Percentiles rank a stretch among this genome's conserved stretches.
phyloP scores from a whole-genome alignment of 2,329 filamentous ascomycete species.

The Harringtonia lauricola region DNA sequence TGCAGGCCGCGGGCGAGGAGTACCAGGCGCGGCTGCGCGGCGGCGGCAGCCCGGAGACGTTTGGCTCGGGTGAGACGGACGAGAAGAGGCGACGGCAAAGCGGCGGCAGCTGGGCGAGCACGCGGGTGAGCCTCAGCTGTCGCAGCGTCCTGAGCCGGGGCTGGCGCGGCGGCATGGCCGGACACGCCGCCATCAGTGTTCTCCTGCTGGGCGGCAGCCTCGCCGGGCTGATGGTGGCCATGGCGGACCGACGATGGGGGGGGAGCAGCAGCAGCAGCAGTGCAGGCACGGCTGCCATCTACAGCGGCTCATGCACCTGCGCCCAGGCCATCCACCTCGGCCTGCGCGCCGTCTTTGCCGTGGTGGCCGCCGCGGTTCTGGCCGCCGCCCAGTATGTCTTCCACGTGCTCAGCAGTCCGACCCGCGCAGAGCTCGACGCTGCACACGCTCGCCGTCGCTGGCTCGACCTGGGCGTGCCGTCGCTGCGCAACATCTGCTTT shows the following conservation, averaged over 20 bases:
- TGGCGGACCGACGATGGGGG: too few species aligned
- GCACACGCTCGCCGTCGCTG: constrained; percentile 34
- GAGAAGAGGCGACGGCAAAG: too few species aligned
- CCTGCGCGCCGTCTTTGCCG: constrained; percentile 32
- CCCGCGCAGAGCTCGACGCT: constrained; percentile 32
- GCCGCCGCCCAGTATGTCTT: constrained; percentile 41
- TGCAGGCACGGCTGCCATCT: constrained; percentile 14
- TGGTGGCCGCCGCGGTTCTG: constrained; percentile 30
- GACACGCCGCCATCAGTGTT: constrained; percentile 30
- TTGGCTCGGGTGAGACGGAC: too few species aligned
- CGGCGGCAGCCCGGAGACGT: too few species aligned
- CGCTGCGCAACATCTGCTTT: constrained; percentile 34
- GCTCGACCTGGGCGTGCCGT: constrained; percentile 44
- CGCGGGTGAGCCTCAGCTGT: neutral
- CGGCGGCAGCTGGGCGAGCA: neutral
- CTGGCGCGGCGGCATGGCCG: constrained; percentile 36
- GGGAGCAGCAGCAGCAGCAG: too few species aligned
- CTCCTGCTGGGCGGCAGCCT: constrained; percentile 26
- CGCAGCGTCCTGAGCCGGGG: constrained; percentile 19
- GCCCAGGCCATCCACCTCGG: constrained; percentile 27
- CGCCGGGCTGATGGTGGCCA: constrained; percentile 21
- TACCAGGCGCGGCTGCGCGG: too few species aligned
- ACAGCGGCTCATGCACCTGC: constrained; percentile 24
- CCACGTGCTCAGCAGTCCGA: constrained; percentile 41
- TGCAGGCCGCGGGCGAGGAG: too few species aligned